A percentile compares a stretch with the other conserved stretches of the same genome.
phyloP scores from a whole-genome alignment of 1,139 yeast genomes.

The Kodamaea derodonti region DNA sequence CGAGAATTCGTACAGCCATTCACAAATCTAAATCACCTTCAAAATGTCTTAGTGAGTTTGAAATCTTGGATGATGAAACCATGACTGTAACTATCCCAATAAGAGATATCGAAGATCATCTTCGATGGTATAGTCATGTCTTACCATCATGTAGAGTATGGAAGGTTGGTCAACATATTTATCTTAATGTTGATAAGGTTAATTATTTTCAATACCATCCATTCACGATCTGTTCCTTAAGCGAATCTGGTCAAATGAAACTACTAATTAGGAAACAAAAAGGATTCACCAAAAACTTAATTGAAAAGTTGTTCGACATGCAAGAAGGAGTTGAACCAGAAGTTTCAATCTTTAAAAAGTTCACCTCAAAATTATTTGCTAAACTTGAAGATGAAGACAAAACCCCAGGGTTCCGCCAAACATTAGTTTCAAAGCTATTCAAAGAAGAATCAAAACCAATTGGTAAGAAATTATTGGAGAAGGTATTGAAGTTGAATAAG shows the following conservation, averaged over 20 bases:
- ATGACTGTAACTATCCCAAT: constrained; percentile 37
- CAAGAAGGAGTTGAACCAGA: constrained; percentile 5
- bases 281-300: constrained; percentile 43
- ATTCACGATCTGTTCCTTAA: constrained; percentile 41
- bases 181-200: constrained; percentile 36
- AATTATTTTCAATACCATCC: constrained; percentile 43
- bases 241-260: constrained; percentile 35
- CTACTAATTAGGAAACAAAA: constrained; percentile 36
- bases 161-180: constrained; percentile 49
- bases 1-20: constrained; percentile 26
- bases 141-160: constrained; percentile 40
- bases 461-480: not conserved
- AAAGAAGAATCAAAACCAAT: not conserved
- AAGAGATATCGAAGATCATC: constrained; percentile 16
- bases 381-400: not conserved
- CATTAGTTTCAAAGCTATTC: not conserved
- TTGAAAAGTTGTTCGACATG: constrained; percentile 21
- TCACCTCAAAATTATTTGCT: not conserved
- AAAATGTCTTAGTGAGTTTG: constrained; percentile 37
- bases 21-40: constrained; percentile 37
- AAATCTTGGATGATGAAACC: constrained; percentile 40
- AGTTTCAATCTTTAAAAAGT: not conserved
- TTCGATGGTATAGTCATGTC: constrained; percentile 27
- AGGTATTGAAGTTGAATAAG: not conserved
- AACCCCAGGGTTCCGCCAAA: not conserved